These are phyloP conservation scores for Prunella vulgaris DNA, from an alignment of 257 asterid genomes.

Conservation along the genomic window DNA sequence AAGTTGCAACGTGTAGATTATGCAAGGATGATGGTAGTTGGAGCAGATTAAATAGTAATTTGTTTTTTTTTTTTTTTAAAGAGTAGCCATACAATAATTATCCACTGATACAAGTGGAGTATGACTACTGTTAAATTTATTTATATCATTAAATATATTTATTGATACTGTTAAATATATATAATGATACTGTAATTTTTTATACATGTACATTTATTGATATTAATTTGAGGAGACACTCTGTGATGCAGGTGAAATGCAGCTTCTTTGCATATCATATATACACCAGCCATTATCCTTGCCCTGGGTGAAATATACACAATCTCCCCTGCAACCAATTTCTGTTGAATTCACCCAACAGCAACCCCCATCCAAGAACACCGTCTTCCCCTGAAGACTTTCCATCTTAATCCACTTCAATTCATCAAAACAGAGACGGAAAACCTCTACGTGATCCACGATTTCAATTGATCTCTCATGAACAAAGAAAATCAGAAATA, in stretches of 20 bases:
- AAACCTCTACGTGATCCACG: conserved; percentile 5
- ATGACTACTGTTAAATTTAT: no score
- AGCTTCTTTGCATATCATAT: not conserved
- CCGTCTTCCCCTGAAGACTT: not conserved
- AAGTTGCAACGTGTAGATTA: no score
- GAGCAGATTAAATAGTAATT: no score
- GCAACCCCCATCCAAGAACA: not conserved
- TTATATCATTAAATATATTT: no score
- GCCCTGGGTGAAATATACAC: not conserved
- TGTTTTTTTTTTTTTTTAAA: no score
- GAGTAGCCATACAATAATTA: no score
- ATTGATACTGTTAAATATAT: no score
- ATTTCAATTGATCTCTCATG: not conserved
- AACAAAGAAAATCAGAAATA: not conserved
- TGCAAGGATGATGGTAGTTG: no score
- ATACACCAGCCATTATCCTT: not conserved
- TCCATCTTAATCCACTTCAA: not conserved
- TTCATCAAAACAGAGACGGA: not conserved
- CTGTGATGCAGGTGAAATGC: not conserved
- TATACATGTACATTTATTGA: no score
- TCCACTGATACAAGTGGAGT: no score
- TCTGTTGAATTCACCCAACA: not conserved
- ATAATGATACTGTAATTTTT: no score
- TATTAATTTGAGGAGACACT: no score
- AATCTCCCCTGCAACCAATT: conserved; percentile 5